These are phyloP conservation scores for Aureobasidium musti DNA, from an alignment of 2,329 filamentous ascomycete species.

Conservation along the genomic window DNA sequence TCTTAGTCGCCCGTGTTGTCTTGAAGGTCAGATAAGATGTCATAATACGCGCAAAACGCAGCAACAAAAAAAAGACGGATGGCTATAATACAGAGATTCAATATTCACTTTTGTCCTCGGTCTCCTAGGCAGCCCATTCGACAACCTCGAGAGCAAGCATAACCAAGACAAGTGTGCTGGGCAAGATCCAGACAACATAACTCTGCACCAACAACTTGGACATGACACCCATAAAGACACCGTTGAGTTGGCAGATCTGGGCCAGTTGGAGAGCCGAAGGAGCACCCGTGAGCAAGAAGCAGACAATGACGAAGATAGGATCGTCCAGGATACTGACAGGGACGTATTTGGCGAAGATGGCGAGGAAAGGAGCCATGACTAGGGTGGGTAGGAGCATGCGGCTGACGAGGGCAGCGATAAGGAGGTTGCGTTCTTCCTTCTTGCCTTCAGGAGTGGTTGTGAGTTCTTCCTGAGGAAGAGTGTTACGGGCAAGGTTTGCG, in stretches of 20 bases:
- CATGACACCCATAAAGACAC: constrained; percentile 94
- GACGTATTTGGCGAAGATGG: constrained; percentile 83
- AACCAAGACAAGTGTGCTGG: constrained; percentile 86
- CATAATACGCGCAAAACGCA: neutral
- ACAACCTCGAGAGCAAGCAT: constrained; percentile 90
- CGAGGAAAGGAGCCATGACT: constrained; percentile 88
- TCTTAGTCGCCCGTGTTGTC: neutral
- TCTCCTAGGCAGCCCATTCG: constrained; percentile 67
- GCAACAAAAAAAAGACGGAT: neutral
- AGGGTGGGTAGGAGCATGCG: constrained; percentile 91
- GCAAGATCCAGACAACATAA: constrained; percentile 95
- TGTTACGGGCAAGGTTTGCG: constrained; percentile 91
- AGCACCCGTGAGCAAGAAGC: constrained; percentile 91
- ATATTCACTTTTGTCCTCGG: neutral
- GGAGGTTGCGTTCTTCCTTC: constrained; percentile 69
- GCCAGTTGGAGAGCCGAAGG: constrained; percentile 92
- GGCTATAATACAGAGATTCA: neutral
- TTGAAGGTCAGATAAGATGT: neutral
- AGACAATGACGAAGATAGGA: constrained; percentile 97
- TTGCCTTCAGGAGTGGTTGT: constrained; percentile 69
- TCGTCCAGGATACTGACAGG: constrained; percentile 94
- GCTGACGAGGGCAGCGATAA: constrained; percentile 80
- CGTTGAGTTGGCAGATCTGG: constrained; percentile 98
- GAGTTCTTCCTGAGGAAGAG: constrained; percentile 67
- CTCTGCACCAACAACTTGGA: constrained; percentile 91